Conservation (phyloP, 2,329 filamentous ascomycete genomes). For the Mycosphaerella arachidis region DNA sequence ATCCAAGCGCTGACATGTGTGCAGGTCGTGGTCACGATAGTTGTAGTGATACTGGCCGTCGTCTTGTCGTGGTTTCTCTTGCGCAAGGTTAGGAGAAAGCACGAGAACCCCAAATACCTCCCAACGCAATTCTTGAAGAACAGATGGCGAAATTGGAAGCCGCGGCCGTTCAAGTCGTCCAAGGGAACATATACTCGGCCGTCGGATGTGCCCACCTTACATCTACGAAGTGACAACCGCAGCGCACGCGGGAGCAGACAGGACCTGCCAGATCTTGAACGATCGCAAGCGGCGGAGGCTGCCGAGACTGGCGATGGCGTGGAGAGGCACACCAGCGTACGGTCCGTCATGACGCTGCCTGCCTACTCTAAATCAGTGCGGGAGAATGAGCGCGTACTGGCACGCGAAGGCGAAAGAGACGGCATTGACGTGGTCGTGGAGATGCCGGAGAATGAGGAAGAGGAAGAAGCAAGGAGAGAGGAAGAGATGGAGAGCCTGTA, state of each 20-base stretch:
- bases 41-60: constrained; percentile 8
- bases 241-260: constrained; percentile 23
- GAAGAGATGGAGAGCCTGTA: constrained; percentile 91
- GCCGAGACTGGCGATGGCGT: constrained; percentile 43
- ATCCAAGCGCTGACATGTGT: background rate
- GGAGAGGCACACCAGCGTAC: constrained; percentile 77
- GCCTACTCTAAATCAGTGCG: constrained; percentile 70
- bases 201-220: constrained; percentile 21
- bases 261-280: constrained; percentile 23
- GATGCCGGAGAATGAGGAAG: constrained; percentile 72
- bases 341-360: constrained; percentile 91
- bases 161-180: constrained; percentile 13
- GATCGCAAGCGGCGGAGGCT: constrained; percentile 21
- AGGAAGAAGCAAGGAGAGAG: constrained; percentile 73
- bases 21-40: constrained; percentile 16
- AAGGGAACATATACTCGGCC: constrained; percentile 31
- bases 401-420: constrained; percentile 81
- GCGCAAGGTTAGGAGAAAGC: constrained; percentile 15
- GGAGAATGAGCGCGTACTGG: constrained; percentile 76
- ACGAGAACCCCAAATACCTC: constrained; percentile 29
- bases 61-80: constrained; percentile 5
- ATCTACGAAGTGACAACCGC: constrained; percentile 22
- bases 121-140: constrained; percentile 32
- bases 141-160: constrained; percentile 33
- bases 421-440: constrained; percentile 90